Percentiles rank a stretch among this genome's conserved stretches.
These are phyloP conservation scores for Aspergillus fumigatus DNA, from an alignment of 2,329 filamentous ascomycete species.

Conservation along the genomic window DNA sequence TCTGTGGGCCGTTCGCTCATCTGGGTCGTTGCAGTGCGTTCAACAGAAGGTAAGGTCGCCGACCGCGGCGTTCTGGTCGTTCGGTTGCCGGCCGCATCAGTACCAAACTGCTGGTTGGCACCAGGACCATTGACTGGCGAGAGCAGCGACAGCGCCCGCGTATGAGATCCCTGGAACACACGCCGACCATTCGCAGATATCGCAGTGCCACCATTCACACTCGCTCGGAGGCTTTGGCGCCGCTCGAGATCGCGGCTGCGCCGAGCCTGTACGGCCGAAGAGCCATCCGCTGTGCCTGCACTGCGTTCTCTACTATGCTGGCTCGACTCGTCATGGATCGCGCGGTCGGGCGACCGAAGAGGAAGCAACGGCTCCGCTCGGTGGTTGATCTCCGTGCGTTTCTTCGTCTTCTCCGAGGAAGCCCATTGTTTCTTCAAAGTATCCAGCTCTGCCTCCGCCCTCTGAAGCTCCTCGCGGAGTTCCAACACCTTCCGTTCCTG, in stretches of 20 bases:
- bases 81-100: slow-evolving; percentile 20
- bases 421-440: slow-evolving; percentile 82
- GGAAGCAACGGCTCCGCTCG: slow-evolving; percentile 57
- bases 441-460: slow-evolving; percentile 72
- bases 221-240: slow-evolving; percentile 61
- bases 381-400: slow-evolving; percentile 62
- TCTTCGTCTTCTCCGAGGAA: slow-evolving; percentile 69
- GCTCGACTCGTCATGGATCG: slow-evolving; percentile 8
- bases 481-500: slow-evolving; percentile 90
- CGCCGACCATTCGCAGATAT: slow-evolving; percentile 48
- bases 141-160: slow-evolving; percentile 71
- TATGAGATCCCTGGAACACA: slow-evolving; percentile 64
- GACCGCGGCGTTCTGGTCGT: slow-evolving; percentile 36
- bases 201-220: slow-evolving; percentile 29
- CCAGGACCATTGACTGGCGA: slow-evolving; percentile 50
- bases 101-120: slow-evolving; percentile 12
- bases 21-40: slow-evolving; percentile 24
- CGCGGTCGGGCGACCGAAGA: slow-evolving; percentile 39
- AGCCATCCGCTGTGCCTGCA: slow-evolving; percentile 21
- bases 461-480: slow-evolving; percentile 79
- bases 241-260: slow-evolving; percentile 63
- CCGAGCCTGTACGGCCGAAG: slow-evolving; percentile 26
- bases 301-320: slow-evolving; percentile 25
- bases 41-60: slow-evolving; percentile 39
- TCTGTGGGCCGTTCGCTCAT: slow-evolving; percentile 25